A percentile compares a stretch with the other conserved stretches of the same genome.
These are phyloP conservation scores for Tylopilus felleus DNA, from an alignment of 768 basidiomycete species.

Conservation along the genomic window DNA sequence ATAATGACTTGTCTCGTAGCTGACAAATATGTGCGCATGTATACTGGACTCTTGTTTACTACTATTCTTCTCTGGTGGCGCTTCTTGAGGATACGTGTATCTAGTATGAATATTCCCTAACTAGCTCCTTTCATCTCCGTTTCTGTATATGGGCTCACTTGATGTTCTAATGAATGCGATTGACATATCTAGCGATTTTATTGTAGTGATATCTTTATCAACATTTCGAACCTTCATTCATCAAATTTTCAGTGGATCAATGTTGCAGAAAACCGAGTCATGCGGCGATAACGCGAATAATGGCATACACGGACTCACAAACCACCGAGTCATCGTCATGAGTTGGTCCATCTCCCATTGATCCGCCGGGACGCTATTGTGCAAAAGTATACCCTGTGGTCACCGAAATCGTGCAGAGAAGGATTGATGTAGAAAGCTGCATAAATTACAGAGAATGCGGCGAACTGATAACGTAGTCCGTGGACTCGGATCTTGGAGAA, in stretches of 20 bases:
- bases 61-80: background rate
- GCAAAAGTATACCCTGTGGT: background rate
- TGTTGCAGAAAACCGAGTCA: background rate
- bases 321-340: no score
- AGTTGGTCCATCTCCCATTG: background rate
- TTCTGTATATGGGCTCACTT: background rate
- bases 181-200: background rate
- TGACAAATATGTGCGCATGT: conserved; percentile 1
- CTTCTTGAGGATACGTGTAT: background rate
- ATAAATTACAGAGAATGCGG: background rate
- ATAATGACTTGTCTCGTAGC: background rate
- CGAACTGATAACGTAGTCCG: no score
- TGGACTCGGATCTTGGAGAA: no score
- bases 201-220: no score
- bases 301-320: no score
- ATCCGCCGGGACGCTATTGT: background rate
- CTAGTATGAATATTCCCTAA: background rate
- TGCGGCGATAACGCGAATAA: background rate
- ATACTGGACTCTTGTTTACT: background rate
- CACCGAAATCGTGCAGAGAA: background rate
- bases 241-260: no score
- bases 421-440: background rate
- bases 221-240: no score
- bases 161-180: background rate
- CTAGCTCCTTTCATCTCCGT: background rate